Base-by-base conservation (phyloP, 352 stramenopile species). In the Phytopythium oedochilum region DNA sequence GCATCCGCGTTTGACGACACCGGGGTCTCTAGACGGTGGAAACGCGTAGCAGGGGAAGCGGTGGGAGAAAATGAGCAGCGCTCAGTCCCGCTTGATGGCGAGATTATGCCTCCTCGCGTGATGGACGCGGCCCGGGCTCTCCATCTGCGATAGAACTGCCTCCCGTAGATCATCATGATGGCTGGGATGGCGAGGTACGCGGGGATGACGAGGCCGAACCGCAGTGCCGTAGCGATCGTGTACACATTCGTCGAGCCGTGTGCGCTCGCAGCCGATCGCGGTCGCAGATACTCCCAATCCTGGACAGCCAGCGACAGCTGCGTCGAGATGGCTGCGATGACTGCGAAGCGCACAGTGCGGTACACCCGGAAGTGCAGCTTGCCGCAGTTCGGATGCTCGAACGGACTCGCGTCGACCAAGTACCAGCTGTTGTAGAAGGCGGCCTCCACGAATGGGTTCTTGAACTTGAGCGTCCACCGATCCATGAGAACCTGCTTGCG, bases 381-480 rank as follows among this genome's bases (percentile, higher is more conserved):
- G 18, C 64, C 63, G 10, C 64, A 69, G 42, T 77, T 76, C 7
- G 62, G 62, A 26, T 81, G 68, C 40, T 81, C 65, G 31, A 81
- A 81, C 17, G 71, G 71, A 28, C 51, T 70, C 17, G 64, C 53
- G 35, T 81, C 66, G 22, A 81, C 67, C 22, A 81, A 48, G 44
- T 81, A 81, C 68, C 71, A 81, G 26, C 71, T 61, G 2, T 68
- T 57, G 36, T 75, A 76, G 53, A 81, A 81, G 11, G 66, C 53
- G 12, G 67, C 65, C 49, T 81, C 71, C 14, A 81, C 60, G 8
- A 60, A 51, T 5, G 22, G 25, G 56, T 81, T 63, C 40, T 64
- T 64, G 55, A 81, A 81, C 44, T 73, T 73, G 22, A 77, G 63
- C 12, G 66, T 68, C 26, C 40, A 49, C 15, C 59, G 58, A 1